Conservation (phyloP, 306 rosid species). For the Fragaria vesca region DNA sequence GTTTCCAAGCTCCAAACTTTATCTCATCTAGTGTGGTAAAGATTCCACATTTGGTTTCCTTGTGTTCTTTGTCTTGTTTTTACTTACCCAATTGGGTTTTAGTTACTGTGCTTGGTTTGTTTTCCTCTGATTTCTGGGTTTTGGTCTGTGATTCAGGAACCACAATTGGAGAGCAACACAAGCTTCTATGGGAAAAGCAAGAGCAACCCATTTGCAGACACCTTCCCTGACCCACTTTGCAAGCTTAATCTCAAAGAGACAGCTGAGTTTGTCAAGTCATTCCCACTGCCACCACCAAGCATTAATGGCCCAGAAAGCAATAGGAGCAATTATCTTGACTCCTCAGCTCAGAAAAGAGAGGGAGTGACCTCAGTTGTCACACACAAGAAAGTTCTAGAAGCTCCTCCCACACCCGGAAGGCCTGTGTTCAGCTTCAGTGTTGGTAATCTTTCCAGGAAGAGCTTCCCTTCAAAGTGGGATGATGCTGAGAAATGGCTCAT, state of each 20-base stretch:
- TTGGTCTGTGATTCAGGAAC: slow-evolving; percentile 46
- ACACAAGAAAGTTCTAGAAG: slow-evolving; percentile 45
- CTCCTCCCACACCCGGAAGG: slow-evolving; percentile 94
- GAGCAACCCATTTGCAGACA: slow-evolving; percentile 64
- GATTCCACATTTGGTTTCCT: slow-evolving; percentile 8
- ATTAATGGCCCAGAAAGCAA: slow-evolving; percentile 30
- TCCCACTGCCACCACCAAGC: slow-evolving; percentile 52
- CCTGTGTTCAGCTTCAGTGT: slow-evolving; percentile 76
- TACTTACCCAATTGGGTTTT: not conserved
- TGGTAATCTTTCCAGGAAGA: slow-evolving; percentile 61
- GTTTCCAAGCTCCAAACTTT: slow-evolving; percentile 48
- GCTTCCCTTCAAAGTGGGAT: slow-evolving; percentile 95
- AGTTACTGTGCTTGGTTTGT: not conserved
- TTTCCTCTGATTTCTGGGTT: not conserved
- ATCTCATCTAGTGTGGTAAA: slow-evolving; percentile 56
- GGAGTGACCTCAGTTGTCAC: slow-evolving; percentile 46
- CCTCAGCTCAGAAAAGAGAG: slow-evolving; percentile 50
- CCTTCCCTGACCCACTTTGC: slow-evolving; percentile 85
- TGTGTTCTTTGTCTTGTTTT: slow-evolving; percentile 5
- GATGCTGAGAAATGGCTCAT: slow-evolving; percentile 99
- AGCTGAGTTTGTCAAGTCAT: slow-evolving; percentile 92
- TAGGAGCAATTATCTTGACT: slow-evolving; percentile 35
- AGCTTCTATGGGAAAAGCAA: slow-evolving; percentile 54
- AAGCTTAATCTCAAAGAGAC: slow-evolving; percentile 83
- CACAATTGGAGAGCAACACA: slow-evolving; percentile 45